Conservation (phyloP, 2,329 filamentous ascomycete species). For the Myriosclerotinia curreyana region DNA sequence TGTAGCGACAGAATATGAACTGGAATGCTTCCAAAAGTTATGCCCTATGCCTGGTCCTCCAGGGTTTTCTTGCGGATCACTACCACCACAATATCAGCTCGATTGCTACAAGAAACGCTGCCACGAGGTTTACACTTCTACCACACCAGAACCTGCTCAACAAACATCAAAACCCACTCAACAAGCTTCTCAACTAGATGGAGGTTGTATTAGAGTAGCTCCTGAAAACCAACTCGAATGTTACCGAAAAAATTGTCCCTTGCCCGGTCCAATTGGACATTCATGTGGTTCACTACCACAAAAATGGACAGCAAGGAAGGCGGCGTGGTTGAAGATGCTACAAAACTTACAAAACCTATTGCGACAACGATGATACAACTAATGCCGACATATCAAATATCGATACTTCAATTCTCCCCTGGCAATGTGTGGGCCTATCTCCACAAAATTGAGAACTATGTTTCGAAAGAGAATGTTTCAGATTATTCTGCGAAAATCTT, state of each 20-base stretch:
- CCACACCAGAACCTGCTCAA: not conserved
- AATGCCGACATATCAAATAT: too few relatives aligned
- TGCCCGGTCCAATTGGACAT: not conserved
- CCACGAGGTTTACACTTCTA: not conserved
- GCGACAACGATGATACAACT: not conserved
- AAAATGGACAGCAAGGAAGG: too few relatives aligned
- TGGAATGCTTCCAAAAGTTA: not conserved
- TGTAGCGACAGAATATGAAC: not conserved
- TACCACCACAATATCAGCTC: not conserved
- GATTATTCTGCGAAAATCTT: not conserved
- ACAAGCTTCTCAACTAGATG: not conserved
- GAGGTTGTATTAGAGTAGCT: not conserved
- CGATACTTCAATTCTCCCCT: not conserved
- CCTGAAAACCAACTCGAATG: not conserved
- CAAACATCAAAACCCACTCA: not conserved
- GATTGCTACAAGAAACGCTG: constrained; percentile 1
- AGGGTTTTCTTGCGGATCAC: constrained; percentile 2
- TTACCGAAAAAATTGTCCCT: not conserved
- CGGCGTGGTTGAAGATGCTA: too few relatives aligned
- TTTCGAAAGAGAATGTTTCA: not conserved
- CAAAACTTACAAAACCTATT: not conserved
- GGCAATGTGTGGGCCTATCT: not conserved
- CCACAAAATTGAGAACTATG: not conserved
- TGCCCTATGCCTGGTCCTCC: constrained; percentile 2
- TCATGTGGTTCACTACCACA: not conserved